Evolutionary conservation across 2,329 filamentous ascomycete genomes (phyloP).

Genomic region (Talaromyces sp.): DNA sequence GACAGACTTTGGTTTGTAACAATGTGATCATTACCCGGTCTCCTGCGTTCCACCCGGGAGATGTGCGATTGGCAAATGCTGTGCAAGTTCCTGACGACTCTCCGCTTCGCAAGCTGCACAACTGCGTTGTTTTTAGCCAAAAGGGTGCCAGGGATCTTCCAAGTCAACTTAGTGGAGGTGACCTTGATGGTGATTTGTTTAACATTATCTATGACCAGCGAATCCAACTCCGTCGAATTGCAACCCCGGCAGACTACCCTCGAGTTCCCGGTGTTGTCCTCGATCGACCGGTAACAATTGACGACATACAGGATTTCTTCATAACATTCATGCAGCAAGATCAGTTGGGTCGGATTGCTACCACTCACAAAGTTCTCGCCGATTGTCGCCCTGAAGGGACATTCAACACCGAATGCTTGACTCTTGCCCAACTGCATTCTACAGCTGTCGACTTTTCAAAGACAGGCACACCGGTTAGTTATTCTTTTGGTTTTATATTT

Average conservation of each 20-base stretch:
- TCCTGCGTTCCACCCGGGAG: constrained; percentile 75
- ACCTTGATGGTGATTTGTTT: constrained; percentile 79
- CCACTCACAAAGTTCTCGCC: constrained; percentile 58
- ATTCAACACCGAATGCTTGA: constrained; percentile 45
- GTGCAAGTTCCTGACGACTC: constrained; percentile 55
- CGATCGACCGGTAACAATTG: constrained; percentile 51
- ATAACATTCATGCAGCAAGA: constrained; percentile 70
- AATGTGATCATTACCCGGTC: constrained; percentile 66
- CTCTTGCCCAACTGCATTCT: constrained; percentile 61
- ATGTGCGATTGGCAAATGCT: constrained; percentile 64
- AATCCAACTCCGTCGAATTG: constrained; percentile 42
- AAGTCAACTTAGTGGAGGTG: constrained; percentile 72
- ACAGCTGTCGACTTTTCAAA: constrained; percentile 73
- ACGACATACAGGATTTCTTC: constrained; percentile 77
- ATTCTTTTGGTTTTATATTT: not conserved
- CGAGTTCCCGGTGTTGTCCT: constrained; percentile 54
- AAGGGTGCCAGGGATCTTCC: constrained; percentile 68
- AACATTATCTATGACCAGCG: constrained; percentile 68
- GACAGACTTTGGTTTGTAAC: constrained; percentile 28
- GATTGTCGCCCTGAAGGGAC: constrained; percentile 55
- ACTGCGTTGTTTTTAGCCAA: constrained; percentile 75
- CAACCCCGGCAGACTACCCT: constrained; percentile 65
- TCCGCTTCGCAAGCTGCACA: constrained; percentile 58
- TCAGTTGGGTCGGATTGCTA: constrained; percentile 61
- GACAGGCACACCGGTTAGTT: constrained; percentile 56